Evolutionary conservation across 2,329 filamentous ascomycete species (phyloP).

Genomic region (Penicillium occitanis): DNA sequence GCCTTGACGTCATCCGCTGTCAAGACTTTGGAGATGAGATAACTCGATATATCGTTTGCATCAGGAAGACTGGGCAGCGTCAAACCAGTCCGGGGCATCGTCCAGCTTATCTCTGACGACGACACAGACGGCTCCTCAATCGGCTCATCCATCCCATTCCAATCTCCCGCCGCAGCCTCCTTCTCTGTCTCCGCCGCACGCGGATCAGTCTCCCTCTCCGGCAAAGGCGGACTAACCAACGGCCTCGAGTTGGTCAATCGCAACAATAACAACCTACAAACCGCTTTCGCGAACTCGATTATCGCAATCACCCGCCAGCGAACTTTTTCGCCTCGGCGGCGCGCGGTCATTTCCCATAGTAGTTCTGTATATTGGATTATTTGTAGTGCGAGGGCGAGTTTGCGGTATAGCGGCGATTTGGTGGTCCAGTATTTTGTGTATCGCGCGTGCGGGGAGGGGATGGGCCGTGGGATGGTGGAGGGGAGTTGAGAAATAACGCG

Average conservation of each 20-base stretch:
- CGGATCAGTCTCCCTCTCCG: constrained; percentile 78
- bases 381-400: constrained; percentile 78
- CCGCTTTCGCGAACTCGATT: constrained; percentile 80
- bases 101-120: constrained; percentile 61
- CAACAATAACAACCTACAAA: constrained; percentile 77
- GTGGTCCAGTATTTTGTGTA: constrained; percentile 65
- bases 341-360: constrained; percentile 95
- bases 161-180: constrained; percentile 48
- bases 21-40: constrained; percentile 84
- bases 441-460: constrained; percentile 59
- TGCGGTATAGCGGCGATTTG: constrained; percentile 69
- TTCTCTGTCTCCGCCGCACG: constrained; percentile 55
- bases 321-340: constrained; percentile 72
- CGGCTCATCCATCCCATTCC: constrained; percentile 50
- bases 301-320: constrained; percentile 86
- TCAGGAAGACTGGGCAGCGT: constrained; percentile 80
- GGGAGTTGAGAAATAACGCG: constrained; percentile 60
- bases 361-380: constrained; percentile 94
- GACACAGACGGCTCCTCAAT: constrained; percentile 34
- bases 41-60: constrained; percentile 77
- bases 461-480: constrained; percentile 50
- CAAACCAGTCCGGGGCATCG: constrained; percentile 91
- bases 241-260: constrained; percentile 80
- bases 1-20: constrained; percentile 97
- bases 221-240: constrained; percentile 77